These are phyloP conservation scores for Lunularia cruciata DNA, from an alignment of 225 moss, liverwort and hornwort genomes.

Conservation along the genomic window DNA sequence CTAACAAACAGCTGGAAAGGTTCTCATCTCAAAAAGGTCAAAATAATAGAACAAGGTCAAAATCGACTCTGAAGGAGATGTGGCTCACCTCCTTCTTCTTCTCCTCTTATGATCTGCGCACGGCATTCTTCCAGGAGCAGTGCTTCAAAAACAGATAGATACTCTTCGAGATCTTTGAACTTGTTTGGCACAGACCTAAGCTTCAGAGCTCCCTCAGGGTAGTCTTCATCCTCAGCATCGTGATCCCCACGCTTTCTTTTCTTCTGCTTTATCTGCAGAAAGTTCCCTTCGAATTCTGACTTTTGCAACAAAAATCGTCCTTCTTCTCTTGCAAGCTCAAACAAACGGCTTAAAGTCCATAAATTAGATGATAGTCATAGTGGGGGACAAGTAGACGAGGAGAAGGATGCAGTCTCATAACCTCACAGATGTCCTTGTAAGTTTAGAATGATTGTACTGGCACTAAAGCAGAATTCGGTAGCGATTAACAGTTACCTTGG, in stretches of 20 bases:
- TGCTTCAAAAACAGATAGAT: slow-evolving; percentile 83
- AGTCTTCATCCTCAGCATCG: slow-evolving; percentile 23
- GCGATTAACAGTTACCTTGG: slow-evolving; percentile 51
- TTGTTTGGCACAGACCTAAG: slow-evolving; percentile 77
- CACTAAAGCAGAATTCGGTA: too few relatives aligned
- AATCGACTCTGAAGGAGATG: neutral
- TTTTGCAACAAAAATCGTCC: too few relatives aligned
- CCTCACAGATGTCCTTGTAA: too few relatives aligned
- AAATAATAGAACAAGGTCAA: too few relatives aligned
- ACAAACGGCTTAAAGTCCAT: too few relatives aligned
- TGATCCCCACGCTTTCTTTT: slow-evolving; percentile 33
- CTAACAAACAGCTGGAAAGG: too few relatives aligned
- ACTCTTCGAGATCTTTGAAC: slow-evolving; percentile 79
- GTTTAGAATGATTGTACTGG: too few relatives aligned
- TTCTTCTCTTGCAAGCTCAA: too few relatives aligned
- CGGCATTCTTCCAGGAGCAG: slow-evolving; percentile 95
- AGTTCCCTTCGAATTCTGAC: slow-evolving; percentile 22
- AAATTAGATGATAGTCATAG: too few relatives aligned
- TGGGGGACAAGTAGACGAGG: too few relatives aligned
- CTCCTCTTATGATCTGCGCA: slow-evolving; percentile 92
- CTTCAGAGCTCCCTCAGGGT: slow-evolving; percentile 29
- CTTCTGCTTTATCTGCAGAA: slow-evolving; percentile 47
- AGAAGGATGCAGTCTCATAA: too few relatives aligned
- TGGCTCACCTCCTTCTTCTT: slow-evolving; percentile 78
- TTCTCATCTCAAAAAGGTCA: too few relatives aligned